Evolutionary conservation across 2,329 filamentous ascomycete genomes (phyloP).

Genomic region (Fusarium duplospermum): DNA sequence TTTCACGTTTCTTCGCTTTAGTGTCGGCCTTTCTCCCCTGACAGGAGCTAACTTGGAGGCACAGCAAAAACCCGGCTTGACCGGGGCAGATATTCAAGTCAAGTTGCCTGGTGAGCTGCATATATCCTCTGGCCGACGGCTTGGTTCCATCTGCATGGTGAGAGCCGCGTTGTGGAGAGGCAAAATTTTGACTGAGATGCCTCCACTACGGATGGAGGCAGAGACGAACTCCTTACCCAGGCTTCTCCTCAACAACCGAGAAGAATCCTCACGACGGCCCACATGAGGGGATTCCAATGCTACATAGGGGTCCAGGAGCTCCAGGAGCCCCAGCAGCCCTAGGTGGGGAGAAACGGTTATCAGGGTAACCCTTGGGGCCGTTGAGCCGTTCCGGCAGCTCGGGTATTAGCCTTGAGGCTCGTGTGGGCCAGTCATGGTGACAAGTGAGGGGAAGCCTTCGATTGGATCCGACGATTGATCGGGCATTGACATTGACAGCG

Average conservation of each 20-base stretch:
- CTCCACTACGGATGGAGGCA: background rate
- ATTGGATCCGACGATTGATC: background rate
- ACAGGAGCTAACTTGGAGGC: constrained; percentile 7
- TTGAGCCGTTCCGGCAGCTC: background rate
- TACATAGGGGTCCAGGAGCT: background rate
- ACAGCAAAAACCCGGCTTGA: background rate
- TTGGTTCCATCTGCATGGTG: constrained; percentile 9
- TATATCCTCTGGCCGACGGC: background rate
- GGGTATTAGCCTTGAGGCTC: background rate
- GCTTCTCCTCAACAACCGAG: background rate
- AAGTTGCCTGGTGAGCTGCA: background rate
- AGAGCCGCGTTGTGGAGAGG: background rate
- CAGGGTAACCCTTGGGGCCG: background rate
- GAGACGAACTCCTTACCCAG: background rate
- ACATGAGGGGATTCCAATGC: background rate
- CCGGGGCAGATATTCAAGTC: background rate
- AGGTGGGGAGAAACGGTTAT: background rate
- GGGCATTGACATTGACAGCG: background rate
- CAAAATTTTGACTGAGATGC: background rate
- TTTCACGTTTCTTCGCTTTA: background rate
- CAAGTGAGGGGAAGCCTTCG: background rate
- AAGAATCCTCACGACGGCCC: background rate
- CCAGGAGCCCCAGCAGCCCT: background rate
- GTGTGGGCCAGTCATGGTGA: background rate
- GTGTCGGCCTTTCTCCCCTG: constrained; percentile 47